Evolutionary conservation across 768 basidiomycete genomes (phyloP).

Genomic region (Amanita thiersii): DNA sequence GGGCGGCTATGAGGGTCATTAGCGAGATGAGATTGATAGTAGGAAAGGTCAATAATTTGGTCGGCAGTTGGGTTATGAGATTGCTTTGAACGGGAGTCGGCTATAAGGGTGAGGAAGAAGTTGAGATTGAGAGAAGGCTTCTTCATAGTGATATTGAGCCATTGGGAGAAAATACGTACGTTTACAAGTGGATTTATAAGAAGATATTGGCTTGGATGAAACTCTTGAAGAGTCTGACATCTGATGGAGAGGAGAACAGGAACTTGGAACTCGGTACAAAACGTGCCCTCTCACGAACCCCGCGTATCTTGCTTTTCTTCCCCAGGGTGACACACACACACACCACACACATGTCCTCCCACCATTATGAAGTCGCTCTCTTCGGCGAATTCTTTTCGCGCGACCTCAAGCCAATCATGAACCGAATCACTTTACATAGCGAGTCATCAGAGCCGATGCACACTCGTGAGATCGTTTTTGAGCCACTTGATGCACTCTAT

Average conservation of each 20-base stretch:
- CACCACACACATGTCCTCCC: slow-evolving; percentile 35
- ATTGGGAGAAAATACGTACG: slow-evolving; percentile 5
- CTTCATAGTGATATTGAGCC: slow-evolving; percentile 26
- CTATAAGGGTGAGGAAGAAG: slow-evolving; percentile 19
- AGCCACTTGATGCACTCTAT: slow-evolving; percentile 60
- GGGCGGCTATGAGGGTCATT: slow-evolving; percentile 9
- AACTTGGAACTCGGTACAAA: neutral
- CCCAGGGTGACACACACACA: neutral
- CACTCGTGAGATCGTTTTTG: slow-evolving; percentile 72
- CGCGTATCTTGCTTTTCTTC: neutral
- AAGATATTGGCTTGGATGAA: neutral
- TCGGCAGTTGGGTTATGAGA: neutral
- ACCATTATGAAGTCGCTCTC: slow-evolving; percentile 74
- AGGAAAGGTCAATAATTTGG: slow-evolving; percentile 9
- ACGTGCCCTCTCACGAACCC: neutral
- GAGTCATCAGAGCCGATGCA: slow-evolving; percentile 72
- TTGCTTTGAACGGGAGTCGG: slow-evolving; percentile 10
- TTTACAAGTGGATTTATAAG: neutral
- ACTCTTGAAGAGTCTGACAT: slow-evolving; percentile 1
- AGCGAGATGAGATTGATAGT: slow-evolving; percentile 12
- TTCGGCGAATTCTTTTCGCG: slow-evolving; percentile 76
- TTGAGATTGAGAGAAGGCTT: slow-evolving; percentile 20
- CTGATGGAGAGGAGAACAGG: slow-evolving; percentile 1
- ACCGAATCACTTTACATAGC: slow-evolving; percentile 75
- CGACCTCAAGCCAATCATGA: slow-evolving; percentile 69